phyloP scores from a whole-genome alignment of 768 basidiomycete genomes.

The Pleurotus salmoneostramineus region DNA sequence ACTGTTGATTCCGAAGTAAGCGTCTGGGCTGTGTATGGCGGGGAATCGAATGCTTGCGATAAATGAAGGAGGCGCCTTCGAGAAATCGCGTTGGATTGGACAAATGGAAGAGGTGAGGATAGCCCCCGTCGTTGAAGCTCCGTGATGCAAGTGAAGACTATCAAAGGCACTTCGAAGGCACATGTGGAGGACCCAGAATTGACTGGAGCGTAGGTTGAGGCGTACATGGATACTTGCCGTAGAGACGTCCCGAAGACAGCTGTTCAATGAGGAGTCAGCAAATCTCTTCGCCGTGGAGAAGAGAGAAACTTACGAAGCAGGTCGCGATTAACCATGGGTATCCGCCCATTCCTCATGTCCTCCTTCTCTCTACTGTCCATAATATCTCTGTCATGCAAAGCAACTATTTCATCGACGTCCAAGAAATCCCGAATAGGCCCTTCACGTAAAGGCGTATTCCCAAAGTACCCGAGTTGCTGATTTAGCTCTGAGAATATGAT shows the following conservation, averaged over 20 bases:
- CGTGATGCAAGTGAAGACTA: not conserved
- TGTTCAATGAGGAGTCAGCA: not conserved
- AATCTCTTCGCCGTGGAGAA: too few relatives aligned
- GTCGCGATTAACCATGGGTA: not conserved
- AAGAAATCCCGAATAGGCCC: slow-evolving; percentile 2
- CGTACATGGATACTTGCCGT: slow-evolving; percentile 5
- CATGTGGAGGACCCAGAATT: not conserved
- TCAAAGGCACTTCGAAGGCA: not conserved
- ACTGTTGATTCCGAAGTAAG: slow-evolving; percentile 25
- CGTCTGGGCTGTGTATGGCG: not conserved
- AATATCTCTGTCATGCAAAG: not conserved
- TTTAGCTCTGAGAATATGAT: not conserved
- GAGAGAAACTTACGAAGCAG: not conserved
- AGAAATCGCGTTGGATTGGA: not conserved
- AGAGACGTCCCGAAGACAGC: not conserved
- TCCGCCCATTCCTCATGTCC: not conserved
- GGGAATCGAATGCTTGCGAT: not conserved
- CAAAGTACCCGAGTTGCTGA: not conserved
- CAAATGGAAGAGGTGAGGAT: not conserved
- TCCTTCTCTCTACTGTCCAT: slow-evolving; percentile 4
- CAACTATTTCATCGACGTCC: slow-evolving; percentile 1
- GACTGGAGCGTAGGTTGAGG: not conserved
- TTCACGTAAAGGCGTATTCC: not conserved
- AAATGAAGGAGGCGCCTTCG: not conserved
- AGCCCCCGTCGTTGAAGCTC: not conserved